phyloP scores from a whole-genome alignment of 2,329 filamentous ascomycete genomes.

The Scortechinia acanthostroma region DNA sequence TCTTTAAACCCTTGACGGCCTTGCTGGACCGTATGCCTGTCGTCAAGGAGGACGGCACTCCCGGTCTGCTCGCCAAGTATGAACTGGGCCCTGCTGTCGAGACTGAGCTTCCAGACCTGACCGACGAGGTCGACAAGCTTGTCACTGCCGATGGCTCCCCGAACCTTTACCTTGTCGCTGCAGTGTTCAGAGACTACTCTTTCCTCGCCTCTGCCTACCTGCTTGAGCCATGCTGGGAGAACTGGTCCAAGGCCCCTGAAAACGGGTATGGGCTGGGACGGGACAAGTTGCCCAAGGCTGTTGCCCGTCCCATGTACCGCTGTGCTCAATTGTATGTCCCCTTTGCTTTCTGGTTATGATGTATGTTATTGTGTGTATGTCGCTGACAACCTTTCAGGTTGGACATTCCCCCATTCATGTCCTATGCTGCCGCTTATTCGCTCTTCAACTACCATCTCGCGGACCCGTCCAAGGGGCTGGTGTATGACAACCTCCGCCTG shows the following conservation, averaged over 20 bases:
- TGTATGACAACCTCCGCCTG: conserved; percentile 48
- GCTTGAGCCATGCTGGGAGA: conserved; percentile 57
- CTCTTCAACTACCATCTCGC: conserved; percentile 57
- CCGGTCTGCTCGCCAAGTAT: conserved; percentile 50
- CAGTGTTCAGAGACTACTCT: conserved; percentile 54
- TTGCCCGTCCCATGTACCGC: conserved; percentile 49
- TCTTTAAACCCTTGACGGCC: conserved; percentile 40
- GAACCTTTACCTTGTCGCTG: conserved; percentile 47
- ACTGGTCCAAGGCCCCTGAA: conserved; percentile 35
- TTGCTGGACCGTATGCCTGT: conserved; percentile 51
- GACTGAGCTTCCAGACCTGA: conserved; percentile 46
- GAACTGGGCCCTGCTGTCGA: conserved; percentile 44
- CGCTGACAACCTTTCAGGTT: conserved; percentile 30
- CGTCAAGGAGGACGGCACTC: conserved; percentile 40
- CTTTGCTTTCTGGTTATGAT: background rate
- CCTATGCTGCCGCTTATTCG: conserved; percentile 55
- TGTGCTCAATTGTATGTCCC: conserved; percentile 49
- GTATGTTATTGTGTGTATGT: conserved; percentile 3
- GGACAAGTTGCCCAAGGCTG: conserved; percentile 38
- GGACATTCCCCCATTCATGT: conserved; percentile 57
- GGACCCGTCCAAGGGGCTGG: conserved; percentile 39
- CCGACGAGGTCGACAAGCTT: conserved; percentile 41
- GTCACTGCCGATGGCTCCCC: conserved; percentile 27
- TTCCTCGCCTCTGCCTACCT: conserved; percentile 56
- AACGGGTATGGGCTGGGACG: conserved; percentile 49